Evolutionary conservation across 768 basidiomycete genomes (phyloP).

Genomic region (Pisolithus orientalis): DNA sequence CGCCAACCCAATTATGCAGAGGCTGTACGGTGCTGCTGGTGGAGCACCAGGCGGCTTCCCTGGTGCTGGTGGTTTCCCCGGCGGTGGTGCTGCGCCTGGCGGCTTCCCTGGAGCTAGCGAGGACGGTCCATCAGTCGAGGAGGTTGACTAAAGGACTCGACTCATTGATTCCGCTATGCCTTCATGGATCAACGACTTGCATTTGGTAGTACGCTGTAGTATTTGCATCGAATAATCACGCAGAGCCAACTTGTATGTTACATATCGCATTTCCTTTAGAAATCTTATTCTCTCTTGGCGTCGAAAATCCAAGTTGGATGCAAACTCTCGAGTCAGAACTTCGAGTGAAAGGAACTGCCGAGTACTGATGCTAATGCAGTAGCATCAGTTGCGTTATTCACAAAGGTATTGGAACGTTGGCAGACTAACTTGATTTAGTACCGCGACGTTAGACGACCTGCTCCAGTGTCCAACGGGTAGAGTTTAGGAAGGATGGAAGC

Average conservation of each 20-base stretch:
- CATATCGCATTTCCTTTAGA: constrained; percentile 23
- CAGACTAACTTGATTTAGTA: no score
- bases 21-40: constrained; percentile 59
- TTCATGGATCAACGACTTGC: constrained; percentile 19
- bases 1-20: constrained; percentile 72
- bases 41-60: constrained; percentile 40
- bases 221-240: constrained; percentile 23
- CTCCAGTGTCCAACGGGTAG: no score
- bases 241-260: constrained; percentile 24
- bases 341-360: no score
- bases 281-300: constrained; percentile 6
- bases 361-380: no score
- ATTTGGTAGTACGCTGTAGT: constrained; percentile 26
- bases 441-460: no score
- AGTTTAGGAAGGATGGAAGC: no score
- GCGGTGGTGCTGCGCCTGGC: constrained; percentile 56
- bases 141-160: constrained; percentile 60
- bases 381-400: no score
- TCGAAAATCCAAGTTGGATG: no score
- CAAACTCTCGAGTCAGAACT: no score
- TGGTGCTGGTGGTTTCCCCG: constrained; percentile 33
- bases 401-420: no score
- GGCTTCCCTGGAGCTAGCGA: constrained; percentile 65
- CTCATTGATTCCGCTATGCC: constrained; percentile 7
- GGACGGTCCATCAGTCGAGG: constrained; percentile 88